Evolutionary conservation across 1,139 yeast species (phyloP).

Genomic region (Schwanniomyces etchellsii): DNA sequence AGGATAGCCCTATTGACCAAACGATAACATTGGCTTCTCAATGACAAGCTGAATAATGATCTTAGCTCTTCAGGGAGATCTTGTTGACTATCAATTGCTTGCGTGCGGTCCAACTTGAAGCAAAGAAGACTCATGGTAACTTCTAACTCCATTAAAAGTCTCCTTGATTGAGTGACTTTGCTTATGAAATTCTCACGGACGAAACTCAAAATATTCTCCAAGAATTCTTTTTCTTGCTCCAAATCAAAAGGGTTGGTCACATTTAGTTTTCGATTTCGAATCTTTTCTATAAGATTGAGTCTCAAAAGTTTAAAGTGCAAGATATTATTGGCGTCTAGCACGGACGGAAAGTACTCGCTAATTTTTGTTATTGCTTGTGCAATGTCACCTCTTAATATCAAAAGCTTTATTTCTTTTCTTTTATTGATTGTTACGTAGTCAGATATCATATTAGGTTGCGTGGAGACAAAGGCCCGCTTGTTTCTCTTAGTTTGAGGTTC

Average conservation of each 20-base stretch:
- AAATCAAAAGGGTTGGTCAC: constrained; percentile 10
- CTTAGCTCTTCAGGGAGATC: constrained; percentile 51
- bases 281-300: constrained; percentile 60
- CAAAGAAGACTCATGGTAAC: constrained; percentile 66
- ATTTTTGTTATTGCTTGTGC: constrained; percentile 42
- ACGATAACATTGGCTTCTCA: constrained; percentile 54
- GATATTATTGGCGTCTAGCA: constrained; percentile 49
- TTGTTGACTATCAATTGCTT: constrained; percentile 28
- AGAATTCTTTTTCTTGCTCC: constrained; percentile 40
- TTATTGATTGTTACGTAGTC: constrained; percentile 46
- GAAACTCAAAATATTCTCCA: constrained; percentile 53
- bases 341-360: constrained; percentile 45
- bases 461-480: no score
- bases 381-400: constrained; percentile 46
- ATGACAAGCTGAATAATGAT: constrained; percentile 45
- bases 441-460: constrained; percentile 7
- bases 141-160: constrained; percentile 58
- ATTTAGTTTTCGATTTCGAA: constrained; percentile 40
- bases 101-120: constrained; percentile 35
- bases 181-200: constrained; percentile 56
- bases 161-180: constrained; percentile 47
- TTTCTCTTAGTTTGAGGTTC: not conserved
- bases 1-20: constrained; percentile 50
- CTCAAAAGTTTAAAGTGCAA: constrained; percentile 61
- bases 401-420: constrained; percentile 42